Percentiles rank a stretch among this genome's conserved stretches.
These are phyloP conservation scores for Metarhizium album DNA, from an alignment of 2,329 filamentous ascomycete species.

Conservation along the genomic window DNA sequence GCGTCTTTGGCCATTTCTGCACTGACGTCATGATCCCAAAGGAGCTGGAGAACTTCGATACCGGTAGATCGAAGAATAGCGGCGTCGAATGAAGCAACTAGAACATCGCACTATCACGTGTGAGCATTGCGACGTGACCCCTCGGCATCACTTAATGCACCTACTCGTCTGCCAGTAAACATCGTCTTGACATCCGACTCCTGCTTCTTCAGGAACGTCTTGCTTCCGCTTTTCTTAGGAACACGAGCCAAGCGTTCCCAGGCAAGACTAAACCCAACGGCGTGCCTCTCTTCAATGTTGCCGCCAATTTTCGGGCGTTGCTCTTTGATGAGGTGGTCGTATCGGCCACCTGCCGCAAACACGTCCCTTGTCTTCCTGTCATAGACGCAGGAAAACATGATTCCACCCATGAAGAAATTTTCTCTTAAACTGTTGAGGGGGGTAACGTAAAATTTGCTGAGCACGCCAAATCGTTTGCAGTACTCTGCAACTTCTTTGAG, in stretches of 20 bases:
- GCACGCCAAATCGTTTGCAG: slow-evolving; percentile 62
- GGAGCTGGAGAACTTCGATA: slow-evolving; percentile 62
- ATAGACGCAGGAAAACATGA: slow-evolving; percentile 84
- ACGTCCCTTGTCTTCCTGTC: slow-evolving; percentile 77
- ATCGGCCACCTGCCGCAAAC: slow-evolving; percentile 86
- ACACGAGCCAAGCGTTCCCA: slow-evolving; percentile 73
- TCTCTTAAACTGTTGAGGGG: slow-evolving; percentile 85
- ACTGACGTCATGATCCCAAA: slow-evolving; percentile 78
- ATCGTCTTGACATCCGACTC: slow-evolving; percentile 51
- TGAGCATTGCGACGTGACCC: neutral
- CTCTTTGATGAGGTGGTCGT: slow-evolving; percentile 80
- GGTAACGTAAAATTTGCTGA: slow-evolving; percentile 70
- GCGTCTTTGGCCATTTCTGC: slow-evolving; percentile 79
- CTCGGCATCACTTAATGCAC: slow-evolving; percentile 16
- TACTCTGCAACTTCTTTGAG: slow-evolving; percentile 70
- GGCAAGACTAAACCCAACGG: slow-evolving; percentile 83
- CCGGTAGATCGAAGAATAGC: slow-evolving; percentile 65
- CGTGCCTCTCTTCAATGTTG: slow-evolving; percentile 58
- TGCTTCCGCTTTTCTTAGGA: slow-evolving; percentile 37
- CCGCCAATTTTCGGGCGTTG: slow-evolving; percentile 60
- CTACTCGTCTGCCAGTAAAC: slow-evolving; percentile 53
- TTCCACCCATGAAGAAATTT: slow-evolving; percentile 74
- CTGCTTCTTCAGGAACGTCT: slow-evolving; percentile 56
- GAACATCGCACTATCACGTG: slow-evolving; percentile 62
- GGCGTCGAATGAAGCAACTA: slow-evolving; percentile 80